A percentile compares a stretch with the other conserved stretches of the same genome.
These are phyloP conservation scores for Rhodotorula graminis DNA, from an alignment of 768 basidiomycete species.

Conservation along the genomic window DNA sequence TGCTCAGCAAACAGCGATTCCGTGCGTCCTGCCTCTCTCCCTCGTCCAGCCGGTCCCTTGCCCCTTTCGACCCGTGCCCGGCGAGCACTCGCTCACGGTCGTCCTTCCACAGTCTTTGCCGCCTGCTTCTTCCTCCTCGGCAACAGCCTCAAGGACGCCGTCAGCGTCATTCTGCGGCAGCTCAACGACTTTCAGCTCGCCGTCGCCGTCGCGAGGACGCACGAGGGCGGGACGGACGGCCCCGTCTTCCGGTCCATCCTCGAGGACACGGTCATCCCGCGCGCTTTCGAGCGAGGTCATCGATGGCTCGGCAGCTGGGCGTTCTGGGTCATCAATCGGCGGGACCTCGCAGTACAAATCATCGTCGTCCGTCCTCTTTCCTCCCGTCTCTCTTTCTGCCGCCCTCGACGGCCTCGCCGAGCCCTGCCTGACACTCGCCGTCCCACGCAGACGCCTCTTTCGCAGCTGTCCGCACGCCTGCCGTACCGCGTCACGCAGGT, in stretches of 20 bases:
- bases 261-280: conserved; percentile 69
- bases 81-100: background rate
- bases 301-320: conserved; percentile 94
- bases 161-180: conserved; percentile 81
- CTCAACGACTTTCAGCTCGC: conserved; percentile 87
- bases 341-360: conserved; percentile 84
- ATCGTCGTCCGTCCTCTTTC: conserved; percentile 61
- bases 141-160: conserved; percentile 79
- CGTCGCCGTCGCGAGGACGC: conserved; percentile 73
- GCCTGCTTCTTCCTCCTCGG: conserved; percentile 96
- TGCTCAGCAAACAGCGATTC: conserved; percentile 84
- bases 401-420: background rate
- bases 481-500: conserved; percentile 52
- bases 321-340: conserved; percentile 83
- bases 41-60: background rate
- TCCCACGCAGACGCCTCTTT: conserved; percentile 37
- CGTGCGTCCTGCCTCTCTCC: conserved; percentile 54
- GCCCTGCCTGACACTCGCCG: background rate
- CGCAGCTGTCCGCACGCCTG: conserved; percentile 26
- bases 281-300: conserved; percentile 80
- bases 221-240: conserved; percentile 76
- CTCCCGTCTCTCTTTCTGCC: too few relatives aligned
- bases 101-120: conserved; percentile 72
- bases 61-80: background rate
- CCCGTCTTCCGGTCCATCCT: conserved; percentile 68